Percentiles rank a stretch among this genome's conserved stretches.
phyloP scores from a whole-genome alignment of 2,329 filamentous ascomycete genomes.

The Pseudofabraea citricarpa region DNA sequence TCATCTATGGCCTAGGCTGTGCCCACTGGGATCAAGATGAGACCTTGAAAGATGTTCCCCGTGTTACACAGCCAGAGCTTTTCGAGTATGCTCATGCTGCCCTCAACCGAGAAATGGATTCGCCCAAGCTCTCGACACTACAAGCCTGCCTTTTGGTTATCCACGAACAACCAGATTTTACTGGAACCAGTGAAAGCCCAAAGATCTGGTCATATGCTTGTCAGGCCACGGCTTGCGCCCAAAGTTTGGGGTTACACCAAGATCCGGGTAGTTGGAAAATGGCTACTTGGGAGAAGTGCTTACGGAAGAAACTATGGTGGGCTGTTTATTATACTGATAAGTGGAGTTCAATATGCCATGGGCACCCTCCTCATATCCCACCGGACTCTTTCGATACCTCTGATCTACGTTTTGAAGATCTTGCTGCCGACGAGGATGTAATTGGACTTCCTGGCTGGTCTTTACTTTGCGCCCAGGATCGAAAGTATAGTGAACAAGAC shows the following conservation, averaged over 20 bases:
- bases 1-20: slow-evolving; percentile 38
- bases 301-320: slow-evolving; percentile 36
- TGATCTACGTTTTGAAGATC: slow-evolving; percentile 35
- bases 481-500: slow-evolving; percentile 28
- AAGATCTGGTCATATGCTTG: slow-evolving; percentile 39
- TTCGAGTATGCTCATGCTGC: slow-evolving; percentile 38
- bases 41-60: slow-evolving; percentile 24
- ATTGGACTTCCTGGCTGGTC: slow-evolving; percentile 24
- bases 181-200: slow-evolving; percentile 41
- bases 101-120: slow-evolving; percentile 40
- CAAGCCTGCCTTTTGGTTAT: slow-evolving; percentile 42
- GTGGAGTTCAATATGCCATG: slow-evolving; percentile 42
- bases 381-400: slow-evolving; percentile 35
- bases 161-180: slow-evolving; percentile 39
- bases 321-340: slow-evolving; percentile 36
- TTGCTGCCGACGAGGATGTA: slow-evolving; percentile 39
- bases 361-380: slow-evolving; percentile 41
- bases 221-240: slow-evolving; percentile 38
- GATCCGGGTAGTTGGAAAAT: slow-evolving; percentile 38
- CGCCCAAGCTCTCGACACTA: slow-evolving; percentile 40
- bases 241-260: slow-evolving; percentile 41
- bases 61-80: slow-evolving; percentile 37
- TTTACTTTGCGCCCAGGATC: slow-evolving; percentile 30
- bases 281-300: slow-evolving; percentile 35
- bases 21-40: slow-evolving; percentile 36